Evolutionary conservation across 768 basidiomycete species (phyloP).

Genomic region (Tricholoma sp.): DNA sequence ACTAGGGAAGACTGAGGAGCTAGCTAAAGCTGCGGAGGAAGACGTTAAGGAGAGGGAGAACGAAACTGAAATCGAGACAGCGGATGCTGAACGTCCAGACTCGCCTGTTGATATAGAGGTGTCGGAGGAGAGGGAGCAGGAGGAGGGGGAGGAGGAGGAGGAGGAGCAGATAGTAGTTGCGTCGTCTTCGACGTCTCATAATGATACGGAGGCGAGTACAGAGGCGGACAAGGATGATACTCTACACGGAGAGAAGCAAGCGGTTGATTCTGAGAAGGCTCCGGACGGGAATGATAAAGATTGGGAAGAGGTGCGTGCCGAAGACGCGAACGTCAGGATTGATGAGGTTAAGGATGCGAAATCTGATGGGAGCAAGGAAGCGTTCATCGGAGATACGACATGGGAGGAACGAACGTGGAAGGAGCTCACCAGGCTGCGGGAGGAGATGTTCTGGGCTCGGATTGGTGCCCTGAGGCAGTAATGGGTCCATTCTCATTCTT

Average conservation of each 20-base stretch:
- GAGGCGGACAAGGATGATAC: not conserved
- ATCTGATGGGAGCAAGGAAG: constrained; percentile 26
- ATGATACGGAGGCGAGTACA: not conserved
- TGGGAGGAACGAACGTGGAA: constrained; percentile 90
- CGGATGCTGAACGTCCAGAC: not conserved
- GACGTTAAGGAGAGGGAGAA: not conserved
- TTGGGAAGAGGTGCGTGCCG: not conserved
- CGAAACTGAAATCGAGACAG: not conserved
- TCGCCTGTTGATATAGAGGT: not conserved
- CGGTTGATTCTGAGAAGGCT: not conserved
- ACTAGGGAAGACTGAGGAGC: constrained; percentile 4
- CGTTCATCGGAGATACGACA: constrained; percentile 59
- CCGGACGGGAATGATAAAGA: not conserved
- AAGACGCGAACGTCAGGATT: not conserved
- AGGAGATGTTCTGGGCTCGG: constrained; percentile 86
- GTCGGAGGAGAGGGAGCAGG: constrained; percentile 1
- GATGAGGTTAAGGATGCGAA: constrained; percentile 11
- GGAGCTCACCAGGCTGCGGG: constrained; percentile 64
- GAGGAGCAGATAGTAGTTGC: constrained; percentile 4
- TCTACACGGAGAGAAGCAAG: constrained; percentile 3
- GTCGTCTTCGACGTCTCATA: constrained; percentile 1
- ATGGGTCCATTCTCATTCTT: not conserved
- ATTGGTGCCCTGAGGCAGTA: constrained; percentile 46
- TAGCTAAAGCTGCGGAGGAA: constrained; percentile 1
- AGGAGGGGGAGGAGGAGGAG: constrained; percentile 1